These are phyloP conservation scores for Hippophae rhamnoides DNA, from an alignment of 306 rosid genomes.

Conservation along the genomic window DNA sequence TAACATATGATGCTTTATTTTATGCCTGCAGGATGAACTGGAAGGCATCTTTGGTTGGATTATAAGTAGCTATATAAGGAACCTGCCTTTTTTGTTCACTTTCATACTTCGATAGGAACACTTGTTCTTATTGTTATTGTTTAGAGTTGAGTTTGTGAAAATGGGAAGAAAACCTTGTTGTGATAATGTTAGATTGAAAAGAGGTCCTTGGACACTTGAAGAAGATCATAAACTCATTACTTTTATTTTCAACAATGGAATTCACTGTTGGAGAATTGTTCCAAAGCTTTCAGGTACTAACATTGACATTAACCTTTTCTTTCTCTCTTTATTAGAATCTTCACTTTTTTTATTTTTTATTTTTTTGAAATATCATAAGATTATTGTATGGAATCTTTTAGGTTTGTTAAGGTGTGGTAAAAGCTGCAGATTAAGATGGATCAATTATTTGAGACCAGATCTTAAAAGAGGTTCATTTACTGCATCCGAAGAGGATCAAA, in stretches of 20 bases:
- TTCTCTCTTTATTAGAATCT: background rate
- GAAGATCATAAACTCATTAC: slow-evolving; percentile 76
- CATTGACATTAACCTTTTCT: background rate
- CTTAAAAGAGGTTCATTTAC: slow-evolving; percentile 78
- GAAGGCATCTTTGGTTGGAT: too few relatives aligned
- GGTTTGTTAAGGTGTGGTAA: slow-evolving; percentile 87
- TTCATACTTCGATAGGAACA: too few relatives aligned
- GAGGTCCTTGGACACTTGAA: slow-evolving; percentile 87
- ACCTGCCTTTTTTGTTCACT: too few relatives aligned
- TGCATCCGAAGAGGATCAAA: slow-evolving; percentile 66
- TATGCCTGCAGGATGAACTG: too few relatives aligned
- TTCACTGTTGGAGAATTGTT: slow-evolving; percentile 81
- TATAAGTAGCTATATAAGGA: too few relatives aligned
- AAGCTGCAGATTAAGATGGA: slow-evolving; percentile 91
- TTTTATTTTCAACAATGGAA: slow-evolving; percentile 83
- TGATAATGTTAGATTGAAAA: slow-evolving; percentile 72
- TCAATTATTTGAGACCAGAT: slow-evolving; percentile 83
- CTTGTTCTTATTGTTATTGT: too few relatives aligned
- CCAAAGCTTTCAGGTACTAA: slow-evolving; percentile 83
- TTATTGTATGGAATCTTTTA: slow-evolving; percentile 12
- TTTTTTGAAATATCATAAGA: background rate
- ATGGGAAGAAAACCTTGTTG: slow-evolving; percentile 95
- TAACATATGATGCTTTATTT: too few relatives aligned
- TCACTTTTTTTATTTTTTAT: background rate
- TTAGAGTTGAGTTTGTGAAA: too few relatives aligned